A percentile compares a stretch with the other conserved stretches of the same genome.
phyloP scores from a whole-genome alignment of 108 stramenopile species.

The Stephanodiscus minutulus region DNA sequence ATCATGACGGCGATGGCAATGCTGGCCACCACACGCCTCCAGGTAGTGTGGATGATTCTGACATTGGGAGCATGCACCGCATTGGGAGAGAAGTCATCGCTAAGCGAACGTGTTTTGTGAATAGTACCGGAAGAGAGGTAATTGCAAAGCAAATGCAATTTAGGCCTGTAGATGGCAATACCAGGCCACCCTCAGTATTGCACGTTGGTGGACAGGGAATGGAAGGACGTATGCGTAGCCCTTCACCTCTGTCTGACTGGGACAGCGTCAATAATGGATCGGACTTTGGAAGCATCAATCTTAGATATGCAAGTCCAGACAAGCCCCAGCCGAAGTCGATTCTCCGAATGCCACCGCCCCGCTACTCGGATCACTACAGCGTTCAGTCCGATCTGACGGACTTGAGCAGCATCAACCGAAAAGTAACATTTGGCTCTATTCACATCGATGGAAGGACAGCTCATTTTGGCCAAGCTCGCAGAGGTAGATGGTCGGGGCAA shows the following conservation, averaged over 20 bases:
- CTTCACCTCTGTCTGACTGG: not conserved
- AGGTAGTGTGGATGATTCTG: conserved; percentile 4
- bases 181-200: not conserved
- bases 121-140: not conserved
- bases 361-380: conserved; percentile 8
- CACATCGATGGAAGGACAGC: not conserved
- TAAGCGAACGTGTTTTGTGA: not conserved
- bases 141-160: not conserved
- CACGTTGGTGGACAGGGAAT: not conserved
- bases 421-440: not conserved
- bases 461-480: not conserved
- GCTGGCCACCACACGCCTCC: not conserved
- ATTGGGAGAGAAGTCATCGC: not conserved
- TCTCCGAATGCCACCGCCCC: not conserved
- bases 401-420: conserved; percentile 2
- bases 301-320: not conserved
- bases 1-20: not conserved
- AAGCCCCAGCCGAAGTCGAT: conserved; percentile 4
- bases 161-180: not conserved
- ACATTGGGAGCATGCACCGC: conserved; percentile 4
- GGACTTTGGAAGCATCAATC: conserved; percentile 8
- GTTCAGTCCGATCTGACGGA: conserved; percentile 10
- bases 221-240: not conserved
- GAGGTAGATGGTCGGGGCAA: not conserved
- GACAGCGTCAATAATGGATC: conserved; percentile 4